These are phyloP conservation scores for Globisporangium apiculatum DNA, from an alignment of 352 stramenopile species.

Conservation along the genomic window DNA sequence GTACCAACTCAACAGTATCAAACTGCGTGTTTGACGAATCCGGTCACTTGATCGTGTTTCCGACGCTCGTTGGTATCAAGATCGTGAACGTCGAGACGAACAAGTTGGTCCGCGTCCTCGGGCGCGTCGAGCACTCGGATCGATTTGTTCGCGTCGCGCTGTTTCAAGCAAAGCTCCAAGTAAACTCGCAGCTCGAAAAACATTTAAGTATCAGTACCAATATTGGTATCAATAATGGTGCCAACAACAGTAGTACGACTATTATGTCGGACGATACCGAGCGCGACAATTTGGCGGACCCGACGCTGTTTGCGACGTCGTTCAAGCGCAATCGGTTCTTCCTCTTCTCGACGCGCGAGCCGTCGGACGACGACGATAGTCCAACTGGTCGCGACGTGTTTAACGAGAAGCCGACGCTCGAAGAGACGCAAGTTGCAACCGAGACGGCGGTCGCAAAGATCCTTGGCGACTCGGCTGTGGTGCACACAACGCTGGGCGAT, in stretches of 20 bases:
- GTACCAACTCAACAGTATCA: constrained; percentile 11
- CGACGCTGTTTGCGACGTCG: constrained; percentile 83
- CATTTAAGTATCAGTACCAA: constrained; percentile 27
- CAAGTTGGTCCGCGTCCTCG: constrained; percentile 89
- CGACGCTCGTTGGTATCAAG: constrained; percentile 96
- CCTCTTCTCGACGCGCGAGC: constrained; percentile 94
- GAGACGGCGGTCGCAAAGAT: constrained; percentile 62
- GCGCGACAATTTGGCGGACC: constrained; percentile 49
- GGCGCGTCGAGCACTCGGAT: constrained; percentile 93
- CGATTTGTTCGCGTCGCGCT: constrained; percentile 92
- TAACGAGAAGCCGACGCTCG: constrained; percentile 96
- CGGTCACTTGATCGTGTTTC: constrained; percentile 94
- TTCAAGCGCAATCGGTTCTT: constrained; percentile 95
- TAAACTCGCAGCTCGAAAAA: constrained; percentile 95
- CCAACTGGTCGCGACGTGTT: constrained; percentile 90
- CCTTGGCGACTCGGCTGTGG: constrained; percentile 73
- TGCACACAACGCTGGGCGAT: constrained; percentile 98
- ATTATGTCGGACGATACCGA: constrained; percentile 60
- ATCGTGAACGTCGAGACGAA: constrained; percentile 94
- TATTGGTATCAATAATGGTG: neutral
- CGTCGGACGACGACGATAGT: constrained; percentile 62
- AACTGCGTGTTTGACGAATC: constrained; percentile 95
- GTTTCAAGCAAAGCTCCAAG: constrained; percentile 93
- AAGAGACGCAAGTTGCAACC: constrained; percentile 87
- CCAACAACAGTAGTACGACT: constrained; percentile 7